phyloP scores from a whole-genome alignment of 2,329 filamentous ascomycete genomes.

The Pyrenophora seminiperda region DNA sequence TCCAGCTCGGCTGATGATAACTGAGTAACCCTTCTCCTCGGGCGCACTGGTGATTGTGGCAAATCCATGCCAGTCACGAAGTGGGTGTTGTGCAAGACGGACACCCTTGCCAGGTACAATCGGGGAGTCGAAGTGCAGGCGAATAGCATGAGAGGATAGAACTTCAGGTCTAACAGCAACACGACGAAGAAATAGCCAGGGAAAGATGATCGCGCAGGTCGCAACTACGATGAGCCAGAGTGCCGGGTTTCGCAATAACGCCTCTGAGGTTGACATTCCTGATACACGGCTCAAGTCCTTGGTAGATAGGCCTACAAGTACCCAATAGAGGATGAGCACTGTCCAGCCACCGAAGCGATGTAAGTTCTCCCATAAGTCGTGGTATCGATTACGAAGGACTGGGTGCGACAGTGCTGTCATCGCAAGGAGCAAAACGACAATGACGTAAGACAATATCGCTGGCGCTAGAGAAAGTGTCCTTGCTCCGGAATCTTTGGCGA shows the following conservation, averaged over 20 bases:
- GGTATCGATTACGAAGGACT: slow-evolving; percentile 35
- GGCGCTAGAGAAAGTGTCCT: slow-evolving; percentile 29
- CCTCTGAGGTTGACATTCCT: slow-evolving; percentile 19
- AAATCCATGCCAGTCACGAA: slow-evolving; percentile 48
- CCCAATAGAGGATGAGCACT: slow-evolving; percentile 45
- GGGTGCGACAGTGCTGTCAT: slow-evolving; percentile 43
- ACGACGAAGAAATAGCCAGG: slow-evolving; percentile 75
- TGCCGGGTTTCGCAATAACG: slow-evolving; percentile 33
- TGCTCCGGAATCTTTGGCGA: slow-evolving; percentile 27
- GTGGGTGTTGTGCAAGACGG: slow-evolving; percentile 39
- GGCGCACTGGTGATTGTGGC: slow-evolving; percentile 46
- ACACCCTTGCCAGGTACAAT: slow-evolving; percentile 42
- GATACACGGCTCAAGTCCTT: slow-evolving; percentile 28
- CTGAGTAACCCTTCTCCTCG: slow-evolving; percentile 37
- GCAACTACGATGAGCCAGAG: slow-evolving; percentile 74
- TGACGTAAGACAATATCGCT: slow-evolving; percentile 38
- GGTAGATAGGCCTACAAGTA: slow-evolving; percentile 34
- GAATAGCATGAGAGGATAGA: slow-evolving; percentile 74
- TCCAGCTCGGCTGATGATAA: slow-evolving; percentile 47
- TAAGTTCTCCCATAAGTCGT: slow-evolving; percentile 45
- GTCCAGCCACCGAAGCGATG: slow-evolving; percentile 49
- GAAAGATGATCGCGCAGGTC: slow-evolving; percentile 70
- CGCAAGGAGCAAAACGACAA: slow-evolving; percentile 34
- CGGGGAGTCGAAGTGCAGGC: slow-evolving; percentile 60
- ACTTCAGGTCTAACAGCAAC: slow-evolving; percentile 69